A percentile compares a stretch with the other conserved stretches of the same genome.
Evolutionary conservation across 2,329 filamentous ascomycete species (phyloP).

Genomic region (Aspergillus fructus): DNA sequence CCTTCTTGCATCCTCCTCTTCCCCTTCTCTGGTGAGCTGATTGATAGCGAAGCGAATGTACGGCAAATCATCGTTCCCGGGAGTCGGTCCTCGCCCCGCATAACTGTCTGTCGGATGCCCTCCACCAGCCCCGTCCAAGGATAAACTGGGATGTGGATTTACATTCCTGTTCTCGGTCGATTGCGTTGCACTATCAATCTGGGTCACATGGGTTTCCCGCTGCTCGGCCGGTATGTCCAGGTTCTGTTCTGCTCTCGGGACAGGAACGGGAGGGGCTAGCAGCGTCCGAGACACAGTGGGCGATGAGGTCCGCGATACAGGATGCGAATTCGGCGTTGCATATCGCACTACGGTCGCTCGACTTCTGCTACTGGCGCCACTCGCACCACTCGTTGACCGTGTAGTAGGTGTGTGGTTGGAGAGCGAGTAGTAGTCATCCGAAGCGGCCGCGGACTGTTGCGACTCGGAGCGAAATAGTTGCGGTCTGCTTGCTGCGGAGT

Average conservation of each 20-base stretch:
- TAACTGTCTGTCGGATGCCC: constrained; percentile 27
- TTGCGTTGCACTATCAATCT: constrained; percentile 28
- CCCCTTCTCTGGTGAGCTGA: constrained; percentile 74
- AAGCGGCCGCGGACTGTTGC: constrained; percentile 48
- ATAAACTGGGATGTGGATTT: constrained; percentile 22
- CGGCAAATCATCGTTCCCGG: constrained; percentile 78
- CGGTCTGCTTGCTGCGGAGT: constrained; percentile 42
- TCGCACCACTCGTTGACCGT: constrained; percentile 29
- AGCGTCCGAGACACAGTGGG: constrained; percentile 28
- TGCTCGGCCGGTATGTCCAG: constrained; percentile 6
- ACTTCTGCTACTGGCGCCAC: constrained; percentile 9
- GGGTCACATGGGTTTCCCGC: constrained; percentile 16
- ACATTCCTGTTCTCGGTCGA: constrained; percentile 25
- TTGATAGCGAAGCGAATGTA: constrained; percentile 90
- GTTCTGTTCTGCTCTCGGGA: constrained; percentile 13
- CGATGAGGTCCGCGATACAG: constrained; percentile 30
- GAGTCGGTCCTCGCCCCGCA: constrained; percentile 56
- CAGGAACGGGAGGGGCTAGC: constrained; percentile 22
- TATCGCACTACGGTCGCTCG: constrained; percentile 42
- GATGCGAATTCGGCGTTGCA: constrained; percentile 45
- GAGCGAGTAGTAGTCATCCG: constrained; percentile 51
- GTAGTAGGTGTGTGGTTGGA: constrained; percentile 43
- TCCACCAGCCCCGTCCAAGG: constrained; percentile 26
- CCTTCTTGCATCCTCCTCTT: constrained; percentile 56
- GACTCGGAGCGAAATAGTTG: constrained; percentile 45